Base-by-base conservation (phyloP, 2,329 filamentous ascomycete genomes). In the Sporothrix mexicana region DNA sequence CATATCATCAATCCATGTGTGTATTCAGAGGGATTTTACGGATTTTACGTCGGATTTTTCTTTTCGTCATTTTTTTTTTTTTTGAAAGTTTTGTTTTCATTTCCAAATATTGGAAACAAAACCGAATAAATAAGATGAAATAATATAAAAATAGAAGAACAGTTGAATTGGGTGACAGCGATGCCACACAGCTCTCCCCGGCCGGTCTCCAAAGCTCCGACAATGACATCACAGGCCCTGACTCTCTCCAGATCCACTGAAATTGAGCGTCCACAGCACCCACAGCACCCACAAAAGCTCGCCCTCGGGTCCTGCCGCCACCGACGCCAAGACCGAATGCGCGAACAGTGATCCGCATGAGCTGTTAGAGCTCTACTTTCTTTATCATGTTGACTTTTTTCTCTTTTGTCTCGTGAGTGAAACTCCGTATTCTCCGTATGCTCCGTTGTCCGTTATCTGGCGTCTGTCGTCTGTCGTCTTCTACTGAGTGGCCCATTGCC, bases 291-390 rank as follows among this genome's bases (percentile, higher is more conserved):
- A 47, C 45, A 66, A 66, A 49, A 3, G 36, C 64, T 67, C 64
- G 64, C 64, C 61, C 15, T 51, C 45, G 64, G 64, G 20, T 36
- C 64, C 45, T 67, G 20, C 64, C 64, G 64, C 7, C 45, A 3
- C 64, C 64, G 64, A 67, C 43, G 61, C 64, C 47, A 67, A 67
- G 64, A 51, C 64, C 64, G 45, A 67, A 67, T 10, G 41, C 45
- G 64, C 64, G 64, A 67, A 9, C 45, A n/a, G 61, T 23, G 61
- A 47, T 25, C 41, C 12, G 61, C 51, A 55, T 20, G 51, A 55
- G 51, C 20, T 55, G n/a, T 23, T 20, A 8, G 7, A 25, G 51
- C 36, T 23, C 15, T n/a, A 6, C 45, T 43, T 23, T 45, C 9
- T 9, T 20, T 20, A 6, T 51, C 15, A 17, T 51, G 15, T 36